A percentile compares a stretch with the other conserved stretches of the same genome.
Evolutionary conservation across 805 yeast genomes (phyloP).

Genomic region (Dipodascus geniculatus): DNA sequence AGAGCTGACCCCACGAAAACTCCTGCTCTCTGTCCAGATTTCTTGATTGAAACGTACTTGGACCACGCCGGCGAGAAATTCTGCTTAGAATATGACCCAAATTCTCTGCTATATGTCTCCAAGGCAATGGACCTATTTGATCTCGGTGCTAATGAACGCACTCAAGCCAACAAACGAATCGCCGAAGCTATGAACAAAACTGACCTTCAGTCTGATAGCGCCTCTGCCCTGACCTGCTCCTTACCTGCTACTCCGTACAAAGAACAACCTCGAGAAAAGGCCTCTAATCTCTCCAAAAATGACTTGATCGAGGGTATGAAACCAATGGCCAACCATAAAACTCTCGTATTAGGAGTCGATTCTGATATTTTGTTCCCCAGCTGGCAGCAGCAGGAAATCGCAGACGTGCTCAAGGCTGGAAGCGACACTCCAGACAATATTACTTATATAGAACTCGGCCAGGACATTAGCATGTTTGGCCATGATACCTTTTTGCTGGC

Average conservation of each 20-base stretch:
- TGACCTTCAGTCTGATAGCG: conserved; percentile 8
- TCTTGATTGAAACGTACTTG: conserved; percentile 79
- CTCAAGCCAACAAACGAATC: conserved; percentile 8
- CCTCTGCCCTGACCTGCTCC: conserved; percentile 23
- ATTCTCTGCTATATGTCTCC: conserved; percentile 74
- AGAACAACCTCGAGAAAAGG: conserved; percentile 35
- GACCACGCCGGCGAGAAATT: conserved; percentile 95
- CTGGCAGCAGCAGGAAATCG: conserved; percentile 86
- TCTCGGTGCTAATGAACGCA: conserved; percentile 34
- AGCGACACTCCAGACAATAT: conserved; percentile 27
- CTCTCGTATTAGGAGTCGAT: conserved; percentile 82
- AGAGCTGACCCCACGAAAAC: conserved; percentile 66
- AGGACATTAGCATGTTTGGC: conserved; percentile 70
- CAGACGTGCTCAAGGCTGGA: conserved; percentile 39
- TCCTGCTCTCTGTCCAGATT: conserved; percentile 90
- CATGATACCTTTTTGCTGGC: conserved; percentile 85
- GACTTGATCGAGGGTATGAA: conserved; percentile 60
- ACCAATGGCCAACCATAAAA: conserved; percentile 49
- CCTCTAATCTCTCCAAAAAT: conserved; percentile 32
- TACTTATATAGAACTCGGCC: conserved; percentile 61
- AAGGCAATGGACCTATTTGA: conserved; percentile 95
- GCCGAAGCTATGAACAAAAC: conserved; percentile 5
- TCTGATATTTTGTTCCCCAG: conserved; percentile 86
- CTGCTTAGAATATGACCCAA: conserved; percentile 83
- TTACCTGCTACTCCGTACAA: conserved; percentile 42